Percentiles rank a stretch among this genome's conserved stretches.
phyloP scores from a whole-genome alignment of 1,284 basidiomycete species.

The Ceratobasidium papillatum region DNA sequence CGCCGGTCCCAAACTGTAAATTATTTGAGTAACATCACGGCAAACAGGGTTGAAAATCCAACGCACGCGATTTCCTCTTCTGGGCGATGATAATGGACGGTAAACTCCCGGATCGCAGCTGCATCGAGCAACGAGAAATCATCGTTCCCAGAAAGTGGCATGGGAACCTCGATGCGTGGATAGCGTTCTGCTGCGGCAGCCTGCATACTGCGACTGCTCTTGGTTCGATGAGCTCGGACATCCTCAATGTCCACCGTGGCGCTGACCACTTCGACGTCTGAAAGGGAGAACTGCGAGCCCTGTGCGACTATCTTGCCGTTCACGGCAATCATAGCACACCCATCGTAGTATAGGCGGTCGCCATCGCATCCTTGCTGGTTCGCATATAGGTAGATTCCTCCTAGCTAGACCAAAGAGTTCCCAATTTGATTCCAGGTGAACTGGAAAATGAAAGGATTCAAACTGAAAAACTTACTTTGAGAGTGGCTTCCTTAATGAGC shows the following conservation, averaged over 20 bases:
- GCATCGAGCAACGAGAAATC: conserved; percentile 68
- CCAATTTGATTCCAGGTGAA: conserved; percentile 15
- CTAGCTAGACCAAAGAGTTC: conserved; percentile 65
- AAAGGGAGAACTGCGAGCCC: conserved; percentile 94
- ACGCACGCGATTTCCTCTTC: conserved; percentile 98
- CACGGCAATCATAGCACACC: conserved; percentile 93
- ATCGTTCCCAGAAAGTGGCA: conserved; percentile 76
- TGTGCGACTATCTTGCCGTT: conserved; percentile 95
- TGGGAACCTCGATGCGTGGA: conserved; percentile 79
- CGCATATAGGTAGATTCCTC: conserved; percentile 96
- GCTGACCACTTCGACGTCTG: conserved; percentile 94
- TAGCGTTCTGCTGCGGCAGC: conserved; percentile 79
- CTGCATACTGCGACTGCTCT: conserved; percentile 88
- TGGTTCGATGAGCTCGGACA: conserved; percentile 86
- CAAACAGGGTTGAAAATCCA: conserved; percentile 3
- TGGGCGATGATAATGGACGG: conserved; percentile 83
- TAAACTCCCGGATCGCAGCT: conserved; percentile 57
- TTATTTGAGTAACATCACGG: conserved; percentile 5
- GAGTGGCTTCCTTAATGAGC: conserved; percentile 95
- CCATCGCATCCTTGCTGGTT: conserved; percentile 99
- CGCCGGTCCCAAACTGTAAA: conserved; percentile 85
- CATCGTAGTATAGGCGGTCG: conserved; percentile 97
- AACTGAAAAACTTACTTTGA: conserved; percentile 68
- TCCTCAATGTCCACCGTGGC: conserved; percentile 97
- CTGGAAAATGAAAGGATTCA: neutral